Percentiles rank a stretch among this genome's conserved stretches.
phyloP scores from a whole-genome alignment of 768 basidiomycete genomes.

The Mycena amicta region DNA sequence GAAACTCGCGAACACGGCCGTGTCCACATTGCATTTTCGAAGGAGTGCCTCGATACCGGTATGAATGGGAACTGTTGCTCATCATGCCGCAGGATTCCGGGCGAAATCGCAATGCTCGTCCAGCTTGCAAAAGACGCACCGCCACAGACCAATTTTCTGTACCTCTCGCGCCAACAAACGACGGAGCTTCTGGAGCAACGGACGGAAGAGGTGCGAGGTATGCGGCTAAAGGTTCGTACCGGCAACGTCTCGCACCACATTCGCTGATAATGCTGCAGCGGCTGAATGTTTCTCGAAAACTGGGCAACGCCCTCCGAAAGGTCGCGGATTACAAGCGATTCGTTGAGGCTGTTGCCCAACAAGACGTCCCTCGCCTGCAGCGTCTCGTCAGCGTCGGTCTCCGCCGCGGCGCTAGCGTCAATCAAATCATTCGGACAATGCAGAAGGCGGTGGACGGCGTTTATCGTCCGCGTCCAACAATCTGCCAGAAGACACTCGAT shows the following conservation, averaged over 20 bases:
- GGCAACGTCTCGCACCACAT: not conserved
- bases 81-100: slow-evolving; percentile 1
- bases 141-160: not conserved
- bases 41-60: not conserved
- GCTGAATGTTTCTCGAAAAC: slow-evolving; percentile 1
- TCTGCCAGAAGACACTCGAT: slow-evolving; percentile 6
- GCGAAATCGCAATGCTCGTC: not conserved
- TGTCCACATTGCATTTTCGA: not conserved
- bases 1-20: slow-evolving; percentile 2
- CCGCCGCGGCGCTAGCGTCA: slow-evolving; percentile 10
- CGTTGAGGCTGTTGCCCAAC: slow-evolving; percentile 1
- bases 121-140: slow-evolving; percentile 1
- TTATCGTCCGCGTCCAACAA: not conserved
- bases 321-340: slow-evolving; percentile 6
- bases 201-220: slow-evolving; percentile 1
- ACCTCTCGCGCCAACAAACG: not conserved
- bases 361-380: slow-evolving; percentile 5
- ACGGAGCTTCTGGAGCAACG: not conserved
- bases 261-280: not conserved
- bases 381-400: slow-evolving; percentile 1
- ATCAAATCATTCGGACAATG: slow-evolving; percentile 7
- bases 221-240: not conserved
- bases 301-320: not conserved
- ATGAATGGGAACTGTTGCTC: not conserved
- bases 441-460: slow-evolving; percentile 10